Evolutionary conservation across 805 yeast genomes (phyloP), one percentile per base, ranked within the genome.

Genomic region (Hanseniaspora lindneri): DNA sequence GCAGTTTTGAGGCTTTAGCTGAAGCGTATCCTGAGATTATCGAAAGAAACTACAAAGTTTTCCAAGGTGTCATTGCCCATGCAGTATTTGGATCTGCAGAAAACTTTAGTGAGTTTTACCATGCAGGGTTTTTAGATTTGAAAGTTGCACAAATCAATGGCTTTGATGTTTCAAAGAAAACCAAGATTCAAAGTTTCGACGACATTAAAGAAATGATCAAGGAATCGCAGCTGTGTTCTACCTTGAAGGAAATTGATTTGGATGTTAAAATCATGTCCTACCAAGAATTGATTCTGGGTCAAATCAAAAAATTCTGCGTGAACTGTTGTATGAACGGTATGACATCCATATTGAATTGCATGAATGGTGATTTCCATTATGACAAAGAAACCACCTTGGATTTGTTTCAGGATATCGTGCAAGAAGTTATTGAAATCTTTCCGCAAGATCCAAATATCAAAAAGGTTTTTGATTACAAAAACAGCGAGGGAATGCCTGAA

Each of bases 321-420:
- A 92, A 92, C 59, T 73, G 84, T 1, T 83, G 92, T 58, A 79
- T 89, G 54, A 89, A 92, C 58, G 83, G 96, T 0, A 66, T 82
- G 25, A 83, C 96, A 0, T 81, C 95, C 0, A 66, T 86, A 20
- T 64, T 83, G 23, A 82, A 84, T 60, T 82, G 92, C 58, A 59
- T 71, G 33, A 92, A 92, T 58, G 94, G 94, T 29, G 84, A 81
- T 44, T 65, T 89, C 2, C 84, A 75, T 53, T 65, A 62, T 1
- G 70, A 74, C 8, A 64, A 80, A 50, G 54, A 54, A 20, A 54
- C 53, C 1, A 49, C 51, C 3, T 4, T 43, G 24, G 39, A 37
- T 8, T 43, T 66, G 2, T 69, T 67, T 49, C 50, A 51, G 10
- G 60, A 61, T 14, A 63, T 68, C 37, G 59, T 68, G 11, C 54